Evolutionary conservation across 352 stramenopile species (phyloP), one percentile per base, ranked within the genome.

Genomic region (Blastocystis sp.): DNA sequence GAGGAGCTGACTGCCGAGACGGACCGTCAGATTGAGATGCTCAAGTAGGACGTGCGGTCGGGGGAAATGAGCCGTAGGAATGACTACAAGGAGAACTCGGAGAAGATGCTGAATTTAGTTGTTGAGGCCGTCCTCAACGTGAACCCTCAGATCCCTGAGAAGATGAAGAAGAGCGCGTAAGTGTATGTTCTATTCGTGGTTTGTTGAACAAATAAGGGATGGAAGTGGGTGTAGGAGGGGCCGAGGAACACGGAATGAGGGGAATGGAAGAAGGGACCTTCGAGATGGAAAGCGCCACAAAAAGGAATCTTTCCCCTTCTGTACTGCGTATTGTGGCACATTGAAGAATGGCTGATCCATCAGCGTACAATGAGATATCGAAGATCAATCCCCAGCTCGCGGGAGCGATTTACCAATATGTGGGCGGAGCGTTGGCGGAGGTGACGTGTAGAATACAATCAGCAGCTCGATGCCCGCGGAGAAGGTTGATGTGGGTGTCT

Each of bases 81-180:
- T 28, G 74, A 84, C 56, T 84, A 84, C 45, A 59, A 84, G 48
- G 52, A 62, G 53, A 84, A 84, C 34, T 64, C 65, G 21, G 74
- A 84, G 74, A 84, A 84, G 56, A 84, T 84, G 74, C 7, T 84
- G 56, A 69, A 84, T 45, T 62, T 84, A 43, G 66, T 84, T 70
- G 74, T 84, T 53, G 56, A 84, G 19, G 45, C 74, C 69, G 74
- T 84, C 21, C 56, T 84, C 19, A 84, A 84, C 34, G 74, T 84
- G 53, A 84, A 84, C 9, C 74, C 74, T 70, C 74, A 69, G 21
- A 84, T 84, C 48, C 61, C 74, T 53, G 74, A 84, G 38, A 84
- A 84, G 74, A 84, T 69, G 74, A 79, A 79, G 43, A 74, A 74
- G 64, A 66, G 52, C 14, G 48, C 48, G 14, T 56, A 56, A 56